Conservation (phyloP, 176 grass and related monocot genomes). For the Oryza officinalis region DNA sequence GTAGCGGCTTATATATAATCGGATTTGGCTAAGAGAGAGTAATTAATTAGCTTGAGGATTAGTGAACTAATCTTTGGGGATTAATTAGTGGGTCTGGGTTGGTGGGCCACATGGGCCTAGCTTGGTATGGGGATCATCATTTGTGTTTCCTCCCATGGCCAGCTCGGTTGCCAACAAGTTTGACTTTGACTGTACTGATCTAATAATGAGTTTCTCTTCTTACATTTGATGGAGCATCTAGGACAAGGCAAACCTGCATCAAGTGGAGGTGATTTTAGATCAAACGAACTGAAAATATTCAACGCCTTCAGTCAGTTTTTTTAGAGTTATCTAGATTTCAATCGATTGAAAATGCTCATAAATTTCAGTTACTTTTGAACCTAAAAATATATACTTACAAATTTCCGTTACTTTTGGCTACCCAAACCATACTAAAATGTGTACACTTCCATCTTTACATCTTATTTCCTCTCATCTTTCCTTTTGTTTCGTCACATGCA, state of each 20-base stretch:
- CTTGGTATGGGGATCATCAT: neutral
- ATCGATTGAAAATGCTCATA: too few relatives aligned
- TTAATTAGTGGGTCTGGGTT: neutral
- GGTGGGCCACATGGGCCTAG: neutral
- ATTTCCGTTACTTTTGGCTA: too few relatives aligned
- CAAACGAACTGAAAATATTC: neutral
- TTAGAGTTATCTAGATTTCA: too few relatives aligned
- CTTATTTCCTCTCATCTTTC: too few relatives aligned
- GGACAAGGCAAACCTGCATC: neutral
- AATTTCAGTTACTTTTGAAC: too few relatives aligned
- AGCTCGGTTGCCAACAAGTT: neutral
- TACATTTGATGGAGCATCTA: neutral
- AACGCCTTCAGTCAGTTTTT: neutral
- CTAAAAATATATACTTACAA: too few relatives aligned
- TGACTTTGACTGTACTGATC: constrained; percentile 37
- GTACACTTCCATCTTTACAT: too few relatives aligned
- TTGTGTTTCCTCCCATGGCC: neutral
- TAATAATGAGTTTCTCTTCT: neutral
- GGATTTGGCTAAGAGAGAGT: neutral
- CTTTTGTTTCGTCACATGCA: too few relatives aligned
- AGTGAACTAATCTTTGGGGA: neutral
- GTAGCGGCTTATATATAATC: neutral
- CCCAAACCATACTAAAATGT: too few relatives aligned
- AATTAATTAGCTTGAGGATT: neutral
- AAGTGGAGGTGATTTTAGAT: neutral